Evolutionary conservation across 2,329 filamentous ascomycete genomes (phyloP).

Genomic region (Ophiostoma sp.): DNA sequence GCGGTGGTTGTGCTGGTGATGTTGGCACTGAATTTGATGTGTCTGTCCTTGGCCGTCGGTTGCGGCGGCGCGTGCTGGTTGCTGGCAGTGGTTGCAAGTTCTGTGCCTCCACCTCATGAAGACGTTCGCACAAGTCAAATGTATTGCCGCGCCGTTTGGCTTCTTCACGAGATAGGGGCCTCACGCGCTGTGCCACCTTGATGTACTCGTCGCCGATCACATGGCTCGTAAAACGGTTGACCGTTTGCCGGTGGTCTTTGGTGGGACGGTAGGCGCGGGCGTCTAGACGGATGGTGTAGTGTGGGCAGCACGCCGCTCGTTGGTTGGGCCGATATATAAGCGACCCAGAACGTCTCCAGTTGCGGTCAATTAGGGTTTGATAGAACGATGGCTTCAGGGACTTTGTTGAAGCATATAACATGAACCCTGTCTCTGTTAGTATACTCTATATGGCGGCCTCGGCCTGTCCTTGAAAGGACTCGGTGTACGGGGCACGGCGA

Average conservation of each 20-base stretch:
- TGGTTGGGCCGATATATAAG: slow-evolving; percentile 76
- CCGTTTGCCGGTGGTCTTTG: slow-evolving; percentile 66
- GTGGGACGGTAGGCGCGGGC: slow-evolving; percentile 58
- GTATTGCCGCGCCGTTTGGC: slow-evolving; percentile 58
- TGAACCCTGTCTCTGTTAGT: slow-evolving; percentile 43
- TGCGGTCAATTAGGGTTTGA: slow-evolving; percentile 65
- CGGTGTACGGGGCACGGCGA: slow-evolving; percentile 13
- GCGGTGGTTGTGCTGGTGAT: too few species aligned
- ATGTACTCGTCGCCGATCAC: slow-evolving; percentile 64
- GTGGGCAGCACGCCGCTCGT: slow-evolving; percentile 78
- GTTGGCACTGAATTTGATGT: background rate
- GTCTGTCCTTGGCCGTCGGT: background rate
- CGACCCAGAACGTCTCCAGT: slow-evolving; percentile 68
- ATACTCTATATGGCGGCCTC: background rate
- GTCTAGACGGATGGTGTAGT: slow-evolving; percentile 77
- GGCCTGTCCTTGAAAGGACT: slow-evolving; percentile 7
- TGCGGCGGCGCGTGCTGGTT: background rate
- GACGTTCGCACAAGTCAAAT: slow-evolving; percentile 60
- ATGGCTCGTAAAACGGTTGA: slow-evolving; percentile 67
- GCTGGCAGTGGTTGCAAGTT: slow-evolving; percentile 37
- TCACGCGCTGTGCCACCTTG: slow-evolving; percentile 56
- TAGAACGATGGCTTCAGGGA: slow-evolving; percentile 63
- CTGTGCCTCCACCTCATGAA: slow-evolving; percentile 63
- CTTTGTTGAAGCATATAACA: slow-evolving; percentile 63
- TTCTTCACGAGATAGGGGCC: slow-evolving; percentile 64